These are phyloP conservation scores for Heracleum sosnowskyi DNA, from an alignment of 129 eudicot genomes.

Conservation along the genomic window DNA sequence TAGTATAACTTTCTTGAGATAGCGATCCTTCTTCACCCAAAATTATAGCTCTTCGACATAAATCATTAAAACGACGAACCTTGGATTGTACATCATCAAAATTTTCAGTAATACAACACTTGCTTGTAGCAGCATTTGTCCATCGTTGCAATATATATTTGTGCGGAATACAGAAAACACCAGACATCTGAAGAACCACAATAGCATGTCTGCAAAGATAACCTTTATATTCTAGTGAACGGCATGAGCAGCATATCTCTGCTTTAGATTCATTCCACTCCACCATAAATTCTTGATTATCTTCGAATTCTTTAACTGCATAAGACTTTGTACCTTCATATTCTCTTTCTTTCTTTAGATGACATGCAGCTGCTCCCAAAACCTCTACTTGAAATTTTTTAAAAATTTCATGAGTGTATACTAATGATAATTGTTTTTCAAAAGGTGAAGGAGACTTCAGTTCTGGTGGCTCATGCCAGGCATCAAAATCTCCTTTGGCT, in stretches of 20 bases:
- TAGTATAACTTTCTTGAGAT: slow-evolving; percentile 65
- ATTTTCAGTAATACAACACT: slow-evolving; percentile 46
- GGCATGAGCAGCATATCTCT: slow-evolving; percentile 83
- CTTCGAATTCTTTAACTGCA: slow-evolving; percentile 64
- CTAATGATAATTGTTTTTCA: slow-evolving; percentile 64
- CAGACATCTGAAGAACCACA: slow-evolving; percentile 95
- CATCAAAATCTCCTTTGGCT: slow-evolving; percentile 87
- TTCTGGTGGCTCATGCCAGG: slow-evolving; percentile 96
- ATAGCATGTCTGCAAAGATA: slow-evolving; percentile 84
- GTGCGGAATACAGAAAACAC: slow-evolving; percentile 61
- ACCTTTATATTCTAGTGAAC: slow-evolving; percentile 67
- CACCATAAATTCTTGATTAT: slow-evolving; percentile 57
- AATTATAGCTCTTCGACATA: slow-evolving; percentile 80
- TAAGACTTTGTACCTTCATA: slow-evolving; percentile 32
- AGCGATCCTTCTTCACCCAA: slow-evolving; percentile 95
- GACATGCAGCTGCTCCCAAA: slow-evolving; percentile 94
- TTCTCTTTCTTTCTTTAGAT: slow-evolving; percentile 61
- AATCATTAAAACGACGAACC: slow-evolving; percentile 70
- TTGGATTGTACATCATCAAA: slow-evolving; percentile 75
- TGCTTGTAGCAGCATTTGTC: slow-evolving; percentile 88
- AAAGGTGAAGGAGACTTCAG: slow-evolving; percentile 93
- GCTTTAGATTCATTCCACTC: slow-evolving; percentile 57
- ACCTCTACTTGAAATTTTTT: slow-evolving; percentile 82
- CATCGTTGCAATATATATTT: slow-evolving; percentile 81
- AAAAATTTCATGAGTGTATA: slow-evolving; percentile 76